Percentiles rank a stretch among this genome's conserved stretches.
These are phyloP conservation scores for Capsella bursapastoris DNA, from an alignment of 345 rosid genomes.

Conservation along the genomic window DNA sequence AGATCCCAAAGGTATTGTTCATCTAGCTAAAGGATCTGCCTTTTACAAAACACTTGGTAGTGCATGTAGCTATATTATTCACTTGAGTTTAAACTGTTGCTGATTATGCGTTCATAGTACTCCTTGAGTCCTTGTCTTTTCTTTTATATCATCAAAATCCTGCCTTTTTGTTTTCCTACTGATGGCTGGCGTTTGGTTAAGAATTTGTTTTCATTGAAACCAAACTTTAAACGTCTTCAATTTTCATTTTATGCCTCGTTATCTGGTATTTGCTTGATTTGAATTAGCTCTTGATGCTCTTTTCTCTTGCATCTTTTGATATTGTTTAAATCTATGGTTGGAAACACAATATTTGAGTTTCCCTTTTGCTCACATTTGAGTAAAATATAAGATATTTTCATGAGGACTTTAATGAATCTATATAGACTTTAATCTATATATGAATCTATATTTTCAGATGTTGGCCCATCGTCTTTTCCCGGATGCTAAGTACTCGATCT, in stretches of 20 bases:
- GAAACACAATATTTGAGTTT: not conserved
- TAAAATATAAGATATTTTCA: not conserved
- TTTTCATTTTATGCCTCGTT: not conserved
- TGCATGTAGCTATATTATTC: not conserved
- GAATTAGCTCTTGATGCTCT: not conserved
- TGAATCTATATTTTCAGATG: slow-evolving; percentile 59
- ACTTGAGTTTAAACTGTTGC: not conserved
- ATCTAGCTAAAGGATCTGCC: not conserved
- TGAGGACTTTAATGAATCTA: slow-evolving; percentile 17
- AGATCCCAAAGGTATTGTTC: slow-evolving; percentile 86
- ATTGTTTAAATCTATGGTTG: not conserved
- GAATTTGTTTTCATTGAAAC: not conserved
- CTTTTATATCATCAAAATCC: not conserved
- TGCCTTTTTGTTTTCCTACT: not conserved
- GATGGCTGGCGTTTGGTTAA: not conserved
- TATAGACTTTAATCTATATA: too few species aligned
- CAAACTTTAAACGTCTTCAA: not conserved
- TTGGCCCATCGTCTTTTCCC: slow-evolving; percentile 92
- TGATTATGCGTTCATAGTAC: not conserved
- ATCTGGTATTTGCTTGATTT: slow-evolving; percentile 1
- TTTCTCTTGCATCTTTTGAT: not conserved
- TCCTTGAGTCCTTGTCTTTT: not conserved
- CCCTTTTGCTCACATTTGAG: not conserved
- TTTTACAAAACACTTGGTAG: not conserved
- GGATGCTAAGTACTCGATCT: slow-evolving; percentile 71